Percentiles rank a stretch among this genome's conserved stretches.
These are phyloP conservation scores for Trebouxiophyceae sp. DNA, from an alignment of 163 green algal genomes.

Conservation along the genomic window DNA sequence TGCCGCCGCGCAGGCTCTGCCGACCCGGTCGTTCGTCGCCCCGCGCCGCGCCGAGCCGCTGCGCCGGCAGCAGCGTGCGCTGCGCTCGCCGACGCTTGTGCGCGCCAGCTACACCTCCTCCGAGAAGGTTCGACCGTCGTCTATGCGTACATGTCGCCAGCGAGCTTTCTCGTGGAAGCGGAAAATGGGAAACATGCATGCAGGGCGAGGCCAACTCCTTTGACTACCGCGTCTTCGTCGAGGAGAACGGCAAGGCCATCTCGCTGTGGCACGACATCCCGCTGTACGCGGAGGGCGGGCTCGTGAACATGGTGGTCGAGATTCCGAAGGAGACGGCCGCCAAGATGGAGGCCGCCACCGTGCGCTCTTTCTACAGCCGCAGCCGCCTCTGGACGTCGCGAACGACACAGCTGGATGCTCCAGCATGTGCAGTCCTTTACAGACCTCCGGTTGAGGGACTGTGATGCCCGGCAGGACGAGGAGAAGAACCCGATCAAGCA, in stretches of 20 bases:
- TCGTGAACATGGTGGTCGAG: slow-evolving; percentile 95
- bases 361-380: no score
- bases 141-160: no score
- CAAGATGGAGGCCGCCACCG: slow-evolving; percentile 98
- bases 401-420: no score
- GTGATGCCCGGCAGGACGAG: slow-evolving; percentile 71
- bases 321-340: slow-evolving; percentile 95
- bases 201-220: slow-evolving; percentile 64
- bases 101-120: neutral
- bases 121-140: no score
- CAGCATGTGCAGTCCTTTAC: no score
- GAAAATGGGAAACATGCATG: neutral
- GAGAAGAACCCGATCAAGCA: slow-evolving; percentile 96
- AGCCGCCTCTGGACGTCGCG: no score
- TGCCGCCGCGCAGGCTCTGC: no score
- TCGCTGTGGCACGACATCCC: slow-evolving; percentile 98
- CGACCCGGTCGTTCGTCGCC: no score
- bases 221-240: slow-evolving; percentile 87
- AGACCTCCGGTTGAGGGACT: no score
- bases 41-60: no score
- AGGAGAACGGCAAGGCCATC: slow-evolving; percentile 66
- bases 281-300: slow-evolving; percentile 73
- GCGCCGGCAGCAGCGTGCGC: neutral
- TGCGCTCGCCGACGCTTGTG: neutral
- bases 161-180: neutral